A percentile compares a stretch with the other conserved stretches of the same genome.
Conservation (phyloP, 345 rosid species). For the Salix purpurea region DNA sequence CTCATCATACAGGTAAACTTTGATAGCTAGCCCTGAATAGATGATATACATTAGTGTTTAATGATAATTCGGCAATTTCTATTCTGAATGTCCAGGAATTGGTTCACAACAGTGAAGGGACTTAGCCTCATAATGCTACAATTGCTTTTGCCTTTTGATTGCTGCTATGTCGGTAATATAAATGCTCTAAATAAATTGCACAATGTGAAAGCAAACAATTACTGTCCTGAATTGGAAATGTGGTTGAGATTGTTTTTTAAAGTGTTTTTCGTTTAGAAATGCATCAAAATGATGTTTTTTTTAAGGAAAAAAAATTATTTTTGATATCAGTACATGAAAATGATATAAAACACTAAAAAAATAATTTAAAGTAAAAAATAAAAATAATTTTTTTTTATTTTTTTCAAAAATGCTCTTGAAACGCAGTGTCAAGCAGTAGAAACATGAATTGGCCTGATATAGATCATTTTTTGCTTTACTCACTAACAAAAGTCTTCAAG, state of each 20-base stretch:
- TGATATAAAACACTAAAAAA: no score
- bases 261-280: no score
- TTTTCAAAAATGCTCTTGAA: no score
- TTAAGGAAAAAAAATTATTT: no score
- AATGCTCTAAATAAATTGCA: neutral
- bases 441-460: neutral
- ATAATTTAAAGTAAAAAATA: no score
- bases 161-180: neutral
- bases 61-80: neutral
- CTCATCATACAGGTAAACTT: conserved; percentile 77
- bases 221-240: neutral
- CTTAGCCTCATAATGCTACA: neutral
- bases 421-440: no score
- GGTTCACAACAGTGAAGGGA: neutral
- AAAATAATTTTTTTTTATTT: no score
- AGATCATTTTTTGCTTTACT: neutral
- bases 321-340: no score
- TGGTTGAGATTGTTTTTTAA: no score
- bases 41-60: neutral
- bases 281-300: no score
- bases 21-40: conserved; percentile 63
- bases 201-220: neutral
- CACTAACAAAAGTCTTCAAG: neutral
- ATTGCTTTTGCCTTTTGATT: neutral
- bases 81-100: neutral